Conservation (phyloP, 2,329 filamentous ascomycete genomes). For the Neopestalotiopsis clavispora region DNA sequence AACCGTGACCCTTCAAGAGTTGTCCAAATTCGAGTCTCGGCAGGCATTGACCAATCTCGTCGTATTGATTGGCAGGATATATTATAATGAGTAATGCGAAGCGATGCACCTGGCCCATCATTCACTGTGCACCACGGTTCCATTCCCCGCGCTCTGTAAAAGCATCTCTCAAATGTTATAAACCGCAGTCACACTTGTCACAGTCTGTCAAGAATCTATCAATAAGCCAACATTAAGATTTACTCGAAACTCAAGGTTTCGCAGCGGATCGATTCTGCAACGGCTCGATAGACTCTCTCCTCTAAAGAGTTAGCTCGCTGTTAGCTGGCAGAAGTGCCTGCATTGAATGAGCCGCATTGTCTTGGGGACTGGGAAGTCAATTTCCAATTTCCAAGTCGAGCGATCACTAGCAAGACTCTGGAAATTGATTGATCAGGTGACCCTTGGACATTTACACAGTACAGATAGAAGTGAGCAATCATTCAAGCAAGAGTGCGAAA, state of each 20-base stretch:
- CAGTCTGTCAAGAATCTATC: background rate
- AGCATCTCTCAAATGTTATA: no score
- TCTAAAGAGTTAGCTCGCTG: background rate
- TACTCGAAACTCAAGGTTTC: background rate
- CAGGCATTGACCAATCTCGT: background rate
- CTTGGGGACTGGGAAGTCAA: background rate
- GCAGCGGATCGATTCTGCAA: constrained; percentile 1
- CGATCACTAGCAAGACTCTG: background rate
- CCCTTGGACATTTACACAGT: background rate
- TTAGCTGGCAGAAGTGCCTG: background rate
- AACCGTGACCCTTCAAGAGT: background rate
- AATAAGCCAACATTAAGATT: background rate
- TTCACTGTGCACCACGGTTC: no score
- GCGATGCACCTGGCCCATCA: no score
- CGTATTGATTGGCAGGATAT: background rate
- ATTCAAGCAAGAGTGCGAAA: no score
- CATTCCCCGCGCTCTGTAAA: no score
- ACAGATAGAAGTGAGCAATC: no score
- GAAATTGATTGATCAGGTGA: background rate
- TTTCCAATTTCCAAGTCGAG: background rate
- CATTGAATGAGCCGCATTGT: constrained; percentile 1
- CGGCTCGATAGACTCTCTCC: background rate
- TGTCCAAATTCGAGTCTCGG: background rate
- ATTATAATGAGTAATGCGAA: background rate
- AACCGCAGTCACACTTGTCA: no score